phyloP scores from a whole-genome alignment of 1,139 yeast species.

The Blastobotrys buckinghamii region DNA sequence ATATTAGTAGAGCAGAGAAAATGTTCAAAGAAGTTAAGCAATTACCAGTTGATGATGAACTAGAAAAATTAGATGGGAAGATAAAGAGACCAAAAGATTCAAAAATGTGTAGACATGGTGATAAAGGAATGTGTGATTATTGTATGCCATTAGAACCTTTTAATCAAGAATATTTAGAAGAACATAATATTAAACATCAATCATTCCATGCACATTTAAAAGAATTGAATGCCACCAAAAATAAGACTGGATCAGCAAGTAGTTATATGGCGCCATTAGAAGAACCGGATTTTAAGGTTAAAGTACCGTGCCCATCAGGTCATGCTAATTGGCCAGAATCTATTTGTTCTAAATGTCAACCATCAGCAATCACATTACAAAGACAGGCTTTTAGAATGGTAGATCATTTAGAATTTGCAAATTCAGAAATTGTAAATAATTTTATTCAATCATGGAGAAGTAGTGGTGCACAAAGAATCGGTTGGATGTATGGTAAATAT shows the following conservation, averaged over 20 bases:
- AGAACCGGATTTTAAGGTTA: constrained; percentile 63
- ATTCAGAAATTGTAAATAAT: constrained; percentile 62
- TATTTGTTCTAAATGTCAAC: constrained; percentile 96
- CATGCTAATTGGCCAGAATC: constrained; percentile 94
- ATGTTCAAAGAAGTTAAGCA: constrained; percentile 24
- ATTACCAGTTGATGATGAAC: constrained; percentile 56
- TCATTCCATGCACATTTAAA: constrained; percentile 82
- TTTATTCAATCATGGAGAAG: constrained; percentile 91
- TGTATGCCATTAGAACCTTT: constrained; percentile 96
- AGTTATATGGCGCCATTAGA: constrained; percentile 78
- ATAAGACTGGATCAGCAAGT: constrained; percentile 55
- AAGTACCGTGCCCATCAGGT: constrained; percentile 63
- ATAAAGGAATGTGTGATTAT: constrained; percentile 95
- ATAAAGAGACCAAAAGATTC: constrained; percentile 56
- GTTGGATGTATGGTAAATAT: constrained; percentile 77
- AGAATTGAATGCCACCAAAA: constrained; percentile 63
- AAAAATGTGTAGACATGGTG: constrained; percentile 76
- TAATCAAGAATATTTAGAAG: constrained; percentile 72
- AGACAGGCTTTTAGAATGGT: constrained; percentile 93
- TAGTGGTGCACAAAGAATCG: constrained; percentile 82
- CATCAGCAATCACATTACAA: constrained; percentile 87
- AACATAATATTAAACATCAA: constrained; percentile 76
- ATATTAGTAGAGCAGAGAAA: constrained; percentile 12
- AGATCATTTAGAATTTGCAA: constrained; percentile 90
- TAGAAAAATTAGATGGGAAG: constrained; percentile 66